A percentile compares a stretch with the other conserved stretches of the same genome.
Evolutionary conservation across 768 basidiomycete genomes (phyloP).

Genomic region (Lactifluus subvellereus): DNA sequence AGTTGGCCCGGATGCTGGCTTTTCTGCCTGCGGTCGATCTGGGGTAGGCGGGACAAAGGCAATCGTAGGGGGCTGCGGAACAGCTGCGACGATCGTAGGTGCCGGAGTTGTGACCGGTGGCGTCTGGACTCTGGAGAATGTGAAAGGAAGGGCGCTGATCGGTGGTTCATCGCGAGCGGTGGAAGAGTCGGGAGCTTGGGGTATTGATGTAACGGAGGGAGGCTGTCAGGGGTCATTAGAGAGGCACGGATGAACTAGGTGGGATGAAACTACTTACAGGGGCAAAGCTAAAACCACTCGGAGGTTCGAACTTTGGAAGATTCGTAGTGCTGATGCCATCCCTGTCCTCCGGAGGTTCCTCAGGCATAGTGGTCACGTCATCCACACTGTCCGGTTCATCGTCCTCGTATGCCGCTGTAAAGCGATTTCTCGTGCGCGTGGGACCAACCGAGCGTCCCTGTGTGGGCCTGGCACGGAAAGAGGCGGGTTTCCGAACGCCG

Average conservation of each 20-base stretch:
- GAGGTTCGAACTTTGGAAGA: constrained; percentile 52
- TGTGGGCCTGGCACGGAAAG: not conserved
- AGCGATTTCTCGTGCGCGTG: constrained; percentile 45
- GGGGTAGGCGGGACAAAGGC: constrained; percentile 31
- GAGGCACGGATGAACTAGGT: not conserved
- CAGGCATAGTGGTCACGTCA: constrained; percentile 32
- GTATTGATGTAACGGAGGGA: constrained; percentile 9
- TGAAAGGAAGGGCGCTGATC: constrained; percentile 23
- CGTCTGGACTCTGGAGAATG: constrained; percentile 21
- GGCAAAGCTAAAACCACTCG: constrained; percentile 61
- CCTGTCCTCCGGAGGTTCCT: constrained; percentile 38
- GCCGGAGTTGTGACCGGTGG: constrained; percentile 27
- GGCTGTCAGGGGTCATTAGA: constrained; percentile 22
- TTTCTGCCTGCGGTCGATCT: constrained; percentile 14
- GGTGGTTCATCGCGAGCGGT: constrained; percentile 35
- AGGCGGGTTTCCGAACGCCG: constrained; percentile 13
- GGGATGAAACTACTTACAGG: constrained; percentile 39
- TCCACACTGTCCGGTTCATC: constrained; percentile 37
- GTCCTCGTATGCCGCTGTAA: constrained; percentile 59
- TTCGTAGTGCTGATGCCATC: constrained; percentile 34
- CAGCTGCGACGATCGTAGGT: not conserved
- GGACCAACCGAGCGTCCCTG: constrained; percentile 34
- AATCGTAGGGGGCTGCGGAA: constrained; percentile 26
- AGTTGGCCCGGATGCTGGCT: constrained; percentile 25
- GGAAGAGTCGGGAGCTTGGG: constrained; percentile 51